A percentile compares a stretch with the other conserved stretches of the same genome.
Evolutionary conservation across 352 stramenopile genomes (phyloP).

Genomic region (Globisporangium ultimum): DNA sequence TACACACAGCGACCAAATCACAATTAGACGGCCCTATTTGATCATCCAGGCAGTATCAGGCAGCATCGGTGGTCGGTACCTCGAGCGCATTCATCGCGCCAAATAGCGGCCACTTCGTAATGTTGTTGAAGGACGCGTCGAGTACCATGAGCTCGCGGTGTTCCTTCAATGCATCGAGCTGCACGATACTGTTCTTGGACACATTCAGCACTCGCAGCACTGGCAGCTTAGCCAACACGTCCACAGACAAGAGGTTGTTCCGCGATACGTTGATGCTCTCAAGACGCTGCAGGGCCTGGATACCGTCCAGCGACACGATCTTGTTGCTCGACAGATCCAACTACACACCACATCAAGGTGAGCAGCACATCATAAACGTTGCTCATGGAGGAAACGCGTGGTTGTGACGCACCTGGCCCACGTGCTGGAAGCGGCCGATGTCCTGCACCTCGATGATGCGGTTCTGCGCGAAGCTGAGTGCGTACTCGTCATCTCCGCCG

Average conservation of each 20-base stretch:
- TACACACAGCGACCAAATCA: background rate
- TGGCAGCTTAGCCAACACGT: constrained; percentile 33
- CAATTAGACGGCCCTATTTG: background rate
- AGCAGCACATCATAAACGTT: background rate
- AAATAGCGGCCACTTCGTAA: constrained; percentile 53
- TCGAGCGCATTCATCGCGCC: constrained; percentile 32
- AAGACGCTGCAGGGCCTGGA: constrained; percentile 38
- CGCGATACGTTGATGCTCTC: constrained; percentile 46
- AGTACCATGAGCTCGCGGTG: constrained; percentile 36
- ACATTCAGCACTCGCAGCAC: constrained; percentile 48
- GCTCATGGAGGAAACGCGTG: too few species aligned
- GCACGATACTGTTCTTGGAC: constrained; percentile 49
- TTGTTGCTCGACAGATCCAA: constrained; percentile 63
- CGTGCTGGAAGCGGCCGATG: constrained; percentile 41
- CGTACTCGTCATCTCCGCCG: constrained; percentile 27
- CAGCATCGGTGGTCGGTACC: constrained; percentile 17
- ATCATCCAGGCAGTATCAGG: background rate
- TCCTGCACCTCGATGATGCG: constrained; percentile 33
- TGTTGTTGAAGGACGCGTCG: constrained; percentile 58
- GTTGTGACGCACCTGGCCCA: constrained; percentile 30
- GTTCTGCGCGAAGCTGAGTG: constrained; percentile 51
- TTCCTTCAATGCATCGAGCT: constrained; percentile 34
- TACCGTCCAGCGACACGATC: constrained; percentile 43
- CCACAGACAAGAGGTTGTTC: constrained; percentile 47
- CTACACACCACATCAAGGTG: constrained; percentile 12